Evolutionary conservation across 148 eudicot genomes (phyloP), one percentile per base, ranked within the genome.

Genomic region (Rheum nobile): DNA sequence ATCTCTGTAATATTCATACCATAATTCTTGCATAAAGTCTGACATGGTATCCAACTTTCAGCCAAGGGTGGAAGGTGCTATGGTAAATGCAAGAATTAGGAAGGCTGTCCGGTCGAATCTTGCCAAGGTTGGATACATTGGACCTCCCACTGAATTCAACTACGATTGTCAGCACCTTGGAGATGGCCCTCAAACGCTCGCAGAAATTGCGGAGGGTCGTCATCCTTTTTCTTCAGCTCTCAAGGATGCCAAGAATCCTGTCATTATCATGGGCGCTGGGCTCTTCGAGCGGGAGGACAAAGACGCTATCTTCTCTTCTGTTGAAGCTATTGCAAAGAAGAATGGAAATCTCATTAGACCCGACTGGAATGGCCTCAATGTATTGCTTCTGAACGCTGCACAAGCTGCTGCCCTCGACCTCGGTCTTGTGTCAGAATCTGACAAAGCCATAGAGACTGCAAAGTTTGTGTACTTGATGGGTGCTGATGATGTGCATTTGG

Each of bases 31-130:
- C 16, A 12, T 67, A 34, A 34, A 17, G 24, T 37, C 72, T 19
- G 44, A 69, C 72, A 37, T 69, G 21, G 21, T 69, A 37, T 35
- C 13, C 16, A n/a, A 75, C 77, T 83, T 19, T 46, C 94, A 95
- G 99, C 99, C 99, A 78, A 87, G 99, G 69, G 93, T 95, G 22
- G 99, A 95, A 85, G 99, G 97, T 82, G 94, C 97, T 28, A 90
- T 95, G 96, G 99, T 95, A 47, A 95, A 95, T 86, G 99, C 99
- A 76, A 84, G 97, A 83, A 95, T 95, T 72, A 83, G 85, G 26
- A 95, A 95, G 82, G 83, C 94, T 37, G 99, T 86, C 1, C 79
- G 85, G 35, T 85, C 85, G 74, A 88, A 82, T 46, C 82, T 74
- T 37, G 96, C 97, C 11, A 94, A 84, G 83, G 98, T 94, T 46